Evolutionary conservation across 192 early-diverging fungal species (phyloP), one percentile per base, ranked within the genome.

Genomic region (Entomortierella beljakovae): DNA sequence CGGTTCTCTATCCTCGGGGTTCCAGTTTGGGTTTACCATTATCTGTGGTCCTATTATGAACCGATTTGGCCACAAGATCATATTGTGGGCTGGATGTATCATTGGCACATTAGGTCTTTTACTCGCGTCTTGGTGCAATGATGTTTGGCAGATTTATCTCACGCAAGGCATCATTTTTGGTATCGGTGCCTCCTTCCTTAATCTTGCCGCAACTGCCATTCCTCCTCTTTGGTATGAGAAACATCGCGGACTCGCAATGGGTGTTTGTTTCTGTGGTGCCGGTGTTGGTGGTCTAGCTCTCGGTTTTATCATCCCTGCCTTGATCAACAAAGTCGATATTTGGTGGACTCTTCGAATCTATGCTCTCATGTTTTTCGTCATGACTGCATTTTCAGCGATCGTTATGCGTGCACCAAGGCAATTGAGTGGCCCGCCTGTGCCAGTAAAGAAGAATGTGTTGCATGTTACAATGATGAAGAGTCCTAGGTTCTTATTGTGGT

Each of bases 91-190:
- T 1, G 74, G 74, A 4, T 57, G 59, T 22, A 64, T 77, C 31
- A 57, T 69, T 16, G 65, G 59, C 1, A 68, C 74, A 25, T 43
- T 77, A 0, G 74, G 64, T n/a, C 60, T 77, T 13, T 43, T 77
- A 23, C 59, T 62, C 8, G 65, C 74, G 11, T 77, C 74, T 1
- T 77, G 66, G 66, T 68, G 74, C 25, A 69, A 58, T n/a, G 40
- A 77, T 25, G 52, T 77, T 61, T 77, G 66, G 65, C 74, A 77
- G 26, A 43, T 77, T 23, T 77, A 77, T 34, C 42, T 77, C 18
- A 69, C 74, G 3, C 74, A 77, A 42, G 81, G 81, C 49, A 35
- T 85, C n/a, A 61, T 85, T 40, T 80, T 80, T 61, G 83, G 83
- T 34, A 80, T 82, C 26, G 81, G 81, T 6, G 70, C 67, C 20